phyloP scores from a whole-genome alignment of 2,329 filamentous ascomycete genomes.

The Chaetomiaceae sp. region DNA sequence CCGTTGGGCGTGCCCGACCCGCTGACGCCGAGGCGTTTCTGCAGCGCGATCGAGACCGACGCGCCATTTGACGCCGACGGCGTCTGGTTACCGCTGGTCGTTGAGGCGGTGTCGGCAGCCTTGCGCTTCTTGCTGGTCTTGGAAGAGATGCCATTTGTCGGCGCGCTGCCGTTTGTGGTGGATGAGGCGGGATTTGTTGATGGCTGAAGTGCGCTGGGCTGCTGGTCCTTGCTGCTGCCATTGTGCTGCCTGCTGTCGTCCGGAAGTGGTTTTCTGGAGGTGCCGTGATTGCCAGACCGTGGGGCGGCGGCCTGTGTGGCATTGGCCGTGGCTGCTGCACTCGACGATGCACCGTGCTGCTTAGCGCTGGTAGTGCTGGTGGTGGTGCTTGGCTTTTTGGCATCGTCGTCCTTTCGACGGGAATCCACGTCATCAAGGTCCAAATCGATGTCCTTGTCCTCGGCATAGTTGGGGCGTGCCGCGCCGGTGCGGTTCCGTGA shows the following conservation, averaged over 20 bases:
- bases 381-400: conserved; percentile 47
- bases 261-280: conserved; percentile 27
- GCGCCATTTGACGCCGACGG: conserved; percentile 16
- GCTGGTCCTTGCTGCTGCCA: conserved; percentile 32
- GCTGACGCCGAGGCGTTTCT: conserved; percentile 27
- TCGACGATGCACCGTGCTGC: conserved; percentile 18
- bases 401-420: conserved; percentile 49
- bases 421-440: conserved; percentile 68
- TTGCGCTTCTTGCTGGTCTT: conserved; percentile 83
- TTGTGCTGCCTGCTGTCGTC: conserved; percentile 35
- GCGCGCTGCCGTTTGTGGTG: conserved; percentile 30
- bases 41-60: conserved; percentile 19
- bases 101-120: conserved; percentile 45
- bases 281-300: conserved; percentile 23
- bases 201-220: conserved; percentile 2
- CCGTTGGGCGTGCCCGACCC: conserved; percentile 22
- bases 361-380: conserved; percentile 11
- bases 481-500: conserved; percentile 81
- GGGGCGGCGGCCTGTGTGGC: conserved; percentile 20
- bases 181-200: conserved; percentile 21
- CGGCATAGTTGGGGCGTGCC: conserved; percentile 87
- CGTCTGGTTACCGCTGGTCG: conserved; percentile 25
- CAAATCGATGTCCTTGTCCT: conserved; percentile 84
- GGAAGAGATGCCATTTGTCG: conserved; percentile 39
- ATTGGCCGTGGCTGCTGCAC: conserved; percentile 13